phyloP scores from a whole-genome alignment of 768 basidiomycete species.

The Tricholoma sp. region DNA sequence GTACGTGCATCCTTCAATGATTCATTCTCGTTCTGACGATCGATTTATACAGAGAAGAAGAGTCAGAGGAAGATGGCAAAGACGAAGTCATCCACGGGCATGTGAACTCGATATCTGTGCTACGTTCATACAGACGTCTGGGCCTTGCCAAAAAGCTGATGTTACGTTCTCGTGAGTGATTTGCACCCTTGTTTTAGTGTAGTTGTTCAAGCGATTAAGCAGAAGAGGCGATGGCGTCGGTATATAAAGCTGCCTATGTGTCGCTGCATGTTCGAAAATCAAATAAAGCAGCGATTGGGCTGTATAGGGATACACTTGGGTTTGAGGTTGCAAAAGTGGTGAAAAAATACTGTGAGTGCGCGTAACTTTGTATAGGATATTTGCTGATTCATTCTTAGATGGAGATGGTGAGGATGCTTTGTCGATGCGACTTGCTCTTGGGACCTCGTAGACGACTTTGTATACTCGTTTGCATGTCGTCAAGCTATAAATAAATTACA shows the following conservation, averaged over 20 bases:
- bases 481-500: not conserved
- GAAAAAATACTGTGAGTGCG: conserved; percentile 80
- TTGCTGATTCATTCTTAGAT: conserved; percentile 39
- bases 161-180: conserved; percentile 78
- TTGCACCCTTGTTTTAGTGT: not conserved
- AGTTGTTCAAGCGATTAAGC: too few relatives aligned
- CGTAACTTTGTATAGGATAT: not conserved
- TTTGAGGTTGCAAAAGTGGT: conserved; percentile 86
- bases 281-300: conserved; percentile 85
- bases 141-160: conserved; percentile 94
- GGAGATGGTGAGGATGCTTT: conserved; percentile 87
- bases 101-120: conserved; percentile 94
- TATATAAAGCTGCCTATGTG: conserved; percentile 82
- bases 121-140: conserved; percentile 84
- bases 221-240: conserved; percentile 89
- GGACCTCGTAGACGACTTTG: not conserved
- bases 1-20: conserved; percentile 36
- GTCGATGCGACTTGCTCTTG: conserved; percentile 58
- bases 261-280: conserved; percentile 92
- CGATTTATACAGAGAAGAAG: conserved; percentile 27
- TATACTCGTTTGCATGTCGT: not conserved
- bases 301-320: conserved; percentile 87
- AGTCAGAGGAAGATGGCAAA: conserved; percentile 47
- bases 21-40: not conserved
- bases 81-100: conserved; percentile 68